Percentiles rank a stretch among this genome's conserved stretches.
Conservation (phyloP, 192 early-diverging fungal genomes). For the Lobosporangium transversale region DNA sequence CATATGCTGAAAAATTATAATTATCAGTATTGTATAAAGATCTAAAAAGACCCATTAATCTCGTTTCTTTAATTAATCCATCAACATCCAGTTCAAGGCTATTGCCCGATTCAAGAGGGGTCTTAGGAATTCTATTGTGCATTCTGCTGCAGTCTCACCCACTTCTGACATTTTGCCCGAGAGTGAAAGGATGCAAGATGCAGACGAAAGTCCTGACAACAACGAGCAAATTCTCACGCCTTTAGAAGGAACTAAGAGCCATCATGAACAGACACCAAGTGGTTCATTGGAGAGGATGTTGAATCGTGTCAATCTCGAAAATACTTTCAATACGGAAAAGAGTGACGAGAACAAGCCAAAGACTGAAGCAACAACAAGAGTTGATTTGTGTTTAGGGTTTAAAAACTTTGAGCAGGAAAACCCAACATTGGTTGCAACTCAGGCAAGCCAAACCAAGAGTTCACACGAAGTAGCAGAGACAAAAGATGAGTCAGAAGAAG, state of each 20-base stretch:
- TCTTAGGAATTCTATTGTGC: constrained; percentile 13
- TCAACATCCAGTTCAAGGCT: constrained; percentile 44
- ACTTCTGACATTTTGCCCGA: not conserved
- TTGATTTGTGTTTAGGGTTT: no score
- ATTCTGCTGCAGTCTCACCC: not conserved
- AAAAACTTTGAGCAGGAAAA: no score
- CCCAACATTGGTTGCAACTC: not conserved
- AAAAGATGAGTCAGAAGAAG: not conserved
- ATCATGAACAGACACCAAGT: not conserved
- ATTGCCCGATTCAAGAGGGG: constrained; percentile 46
- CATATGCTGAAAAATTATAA: not conserved
- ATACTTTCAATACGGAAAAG: no score
- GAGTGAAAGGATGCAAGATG: constrained; percentile 38
- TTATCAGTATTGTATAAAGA: not conserved
- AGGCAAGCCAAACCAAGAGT: not conserved
- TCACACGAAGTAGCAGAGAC: not conserved
- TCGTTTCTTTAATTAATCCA: not conserved
- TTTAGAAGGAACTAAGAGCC: not conserved
- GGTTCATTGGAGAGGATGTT: not conserved
- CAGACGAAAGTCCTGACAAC: constrained; percentile 15
- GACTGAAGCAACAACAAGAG: no score
- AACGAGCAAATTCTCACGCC: not conserved
- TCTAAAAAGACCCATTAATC: not conserved
- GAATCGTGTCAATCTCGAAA: not conserved
- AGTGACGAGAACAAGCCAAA: no score